These are phyloP conservation scores for Chaetomium olivaceum DNA, from an alignment of 2,329 filamentous ascomycete genomes.

Conservation along the genomic window DNA sequence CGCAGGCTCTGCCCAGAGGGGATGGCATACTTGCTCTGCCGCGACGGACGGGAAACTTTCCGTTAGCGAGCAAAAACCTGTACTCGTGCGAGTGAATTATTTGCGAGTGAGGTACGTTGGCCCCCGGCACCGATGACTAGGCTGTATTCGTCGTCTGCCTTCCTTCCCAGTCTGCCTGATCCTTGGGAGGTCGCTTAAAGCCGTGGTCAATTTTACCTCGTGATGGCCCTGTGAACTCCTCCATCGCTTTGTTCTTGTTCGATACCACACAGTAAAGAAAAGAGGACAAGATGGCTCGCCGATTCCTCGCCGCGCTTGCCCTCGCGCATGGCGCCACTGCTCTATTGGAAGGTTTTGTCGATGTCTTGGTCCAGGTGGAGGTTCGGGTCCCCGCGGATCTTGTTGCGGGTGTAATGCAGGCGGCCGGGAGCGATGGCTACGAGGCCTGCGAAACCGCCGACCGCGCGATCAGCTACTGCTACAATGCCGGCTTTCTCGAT, in stretches of 20 bases:
- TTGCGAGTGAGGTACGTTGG: background rate
- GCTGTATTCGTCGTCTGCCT: background rate
- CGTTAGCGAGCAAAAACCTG: background rate
- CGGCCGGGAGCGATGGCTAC: constrained; percentile 15
- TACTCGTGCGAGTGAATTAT: background rate
- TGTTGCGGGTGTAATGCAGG: constrained; percentile 9
- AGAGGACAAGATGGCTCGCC: constrained; percentile 18
- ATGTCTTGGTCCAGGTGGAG: constrained; percentile 21
- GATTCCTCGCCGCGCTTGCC: constrained; percentile 19
- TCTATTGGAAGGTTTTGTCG: constrained; percentile 22
- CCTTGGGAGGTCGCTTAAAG: constrained; percentile 8
- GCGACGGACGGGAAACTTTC: background rate
- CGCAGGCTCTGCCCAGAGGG: background rate
- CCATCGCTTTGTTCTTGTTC: background rate
- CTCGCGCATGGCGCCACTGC: constrained; percentile 22
- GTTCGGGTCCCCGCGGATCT: constrained; percentile 2
- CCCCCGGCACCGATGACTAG: background rate
- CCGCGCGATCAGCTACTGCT: constrained; percentile 26
- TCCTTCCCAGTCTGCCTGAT: background rate
- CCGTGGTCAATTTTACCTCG: background rate
- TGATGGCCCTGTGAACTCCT: background rate
- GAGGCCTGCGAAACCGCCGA: constrained; percentile 26
- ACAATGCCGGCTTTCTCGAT: constrained; percentile 22
- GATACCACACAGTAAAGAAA: too few relatives aligned
- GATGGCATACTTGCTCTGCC: background rate